These are phyloP conservation scores for Tagetes patula DNA, from an alignment of 129 eudicot genomes.

Conservation along the genomic window DNA sequence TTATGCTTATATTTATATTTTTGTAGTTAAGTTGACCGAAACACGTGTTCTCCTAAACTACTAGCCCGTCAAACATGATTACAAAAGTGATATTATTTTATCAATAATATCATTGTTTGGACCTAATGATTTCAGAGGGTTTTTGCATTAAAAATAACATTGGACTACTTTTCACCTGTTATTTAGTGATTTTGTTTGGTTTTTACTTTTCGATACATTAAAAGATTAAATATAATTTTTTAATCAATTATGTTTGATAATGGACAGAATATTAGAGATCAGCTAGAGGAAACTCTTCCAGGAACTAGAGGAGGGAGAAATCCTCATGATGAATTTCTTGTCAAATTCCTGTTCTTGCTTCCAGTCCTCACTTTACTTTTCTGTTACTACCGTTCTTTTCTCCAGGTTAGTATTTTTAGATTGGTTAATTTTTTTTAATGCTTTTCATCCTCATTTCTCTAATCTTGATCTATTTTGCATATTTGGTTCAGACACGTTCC, in stretches of 20 bases:
- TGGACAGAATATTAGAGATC: slow-evolving; percentile 66
- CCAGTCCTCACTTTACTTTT: slow-evolving; percentile 60
- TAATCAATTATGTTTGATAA: slow-evolving; percentile 9
- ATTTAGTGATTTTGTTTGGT: slow-evolving; percentile 2
- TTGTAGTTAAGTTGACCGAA: background rate
- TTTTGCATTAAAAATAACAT: background rate
- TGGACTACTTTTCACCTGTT: slow-evolving; percentile 1
- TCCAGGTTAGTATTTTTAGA: slow-evolving; percentile 61
- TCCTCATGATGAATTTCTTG: slow-evolving; percentile 61
- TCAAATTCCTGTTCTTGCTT: slow-evolving; percentile 65
- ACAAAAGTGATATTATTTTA: background rate
- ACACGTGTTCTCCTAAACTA: background rate
- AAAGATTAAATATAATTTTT: background rate
- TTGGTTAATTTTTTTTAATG: background rate
- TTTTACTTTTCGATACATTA: background rate
- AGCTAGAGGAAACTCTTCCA: slow-evolving; percentile 77
- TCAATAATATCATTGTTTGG: background rate
- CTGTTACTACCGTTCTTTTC: slow-evolving; percentile 69
- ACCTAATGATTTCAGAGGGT: background rate
- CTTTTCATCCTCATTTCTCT: background rate
- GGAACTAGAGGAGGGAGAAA: slow-evolving; percentile 91
- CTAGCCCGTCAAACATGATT: background rate
- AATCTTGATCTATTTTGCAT: slow-evolving; percentile 24
- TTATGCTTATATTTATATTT: slow-evolving; percentile 1
- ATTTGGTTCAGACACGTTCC: slow-evolving; percentile 59